Conservation (phyloP, 2,329 filamentous ascomycete genomes). For the Alternaria brassicae region DNA sequence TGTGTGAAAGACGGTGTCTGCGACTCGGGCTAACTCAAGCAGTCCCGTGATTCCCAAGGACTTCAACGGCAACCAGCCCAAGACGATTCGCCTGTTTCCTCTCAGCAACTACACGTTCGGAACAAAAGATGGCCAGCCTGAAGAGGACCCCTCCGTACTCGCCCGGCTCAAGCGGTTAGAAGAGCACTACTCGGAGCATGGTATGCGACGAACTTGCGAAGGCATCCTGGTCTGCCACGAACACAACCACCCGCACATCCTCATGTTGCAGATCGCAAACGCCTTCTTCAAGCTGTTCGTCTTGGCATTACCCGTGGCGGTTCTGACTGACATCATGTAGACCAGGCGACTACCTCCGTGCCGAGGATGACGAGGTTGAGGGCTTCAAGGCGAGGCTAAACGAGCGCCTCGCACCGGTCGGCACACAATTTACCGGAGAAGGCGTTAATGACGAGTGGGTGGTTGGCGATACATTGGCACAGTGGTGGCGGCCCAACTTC, state of each 20-base stretch:
- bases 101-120: slow-evolving; percentile 99
- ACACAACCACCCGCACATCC: slow-evolving; percentile 97
- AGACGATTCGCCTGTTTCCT: slow-evolving; percentile 89
- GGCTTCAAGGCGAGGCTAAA: slow-evolving; percentile 96
- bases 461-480: slow-evolving; percentile 90
- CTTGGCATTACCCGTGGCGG: neutral
- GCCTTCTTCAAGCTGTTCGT: slow-evolving; percentile 94
- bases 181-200: slow-evolving; percentile 89
- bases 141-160: slow-evolving; percentile 95
- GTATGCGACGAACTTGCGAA: slow-evolving; percentile 97
- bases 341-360: slow-evolving; percentile 90
- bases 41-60: slow-evolving; percentile 78
- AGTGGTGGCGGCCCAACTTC: slow-evolving; percentile 99
- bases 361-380: slow-evolving; percentile 87
- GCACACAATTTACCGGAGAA: slow-evolving; percentile 78
- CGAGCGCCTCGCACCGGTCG: slow-evolving; percentile 91
- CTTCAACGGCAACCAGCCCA: slow-evolving; percentile 89
- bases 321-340: slow-evolving; percentile 46
- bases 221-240: slow-evolving; percentile 98
- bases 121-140: slow-evolving; percentile 96
- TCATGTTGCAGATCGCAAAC: slow-evolving; percentile 99
- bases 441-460: slow-evolving; percentile 94
- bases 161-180: slow-evolving; percentile 93
- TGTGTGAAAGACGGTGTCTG: slow-evolving; percentile 24
- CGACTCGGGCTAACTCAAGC: slow-evolving; percentile 2